Conservation (phyloP, 208 protist species). For the Phytomonas francai region DNA sequence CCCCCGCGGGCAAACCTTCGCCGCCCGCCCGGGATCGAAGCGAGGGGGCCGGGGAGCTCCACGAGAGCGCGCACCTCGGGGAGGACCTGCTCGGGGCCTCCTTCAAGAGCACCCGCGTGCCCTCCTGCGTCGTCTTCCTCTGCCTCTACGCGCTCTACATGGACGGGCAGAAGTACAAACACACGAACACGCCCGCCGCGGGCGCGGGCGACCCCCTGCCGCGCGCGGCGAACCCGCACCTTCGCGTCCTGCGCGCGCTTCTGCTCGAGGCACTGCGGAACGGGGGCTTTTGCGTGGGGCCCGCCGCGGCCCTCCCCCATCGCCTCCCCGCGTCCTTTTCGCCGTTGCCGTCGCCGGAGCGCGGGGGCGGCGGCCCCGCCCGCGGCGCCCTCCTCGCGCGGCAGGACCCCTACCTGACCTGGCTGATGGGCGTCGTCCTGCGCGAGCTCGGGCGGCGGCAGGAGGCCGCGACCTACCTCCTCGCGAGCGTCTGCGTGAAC, state of each 20-base stretch:
- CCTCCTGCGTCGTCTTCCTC: conserved; percentile 39
- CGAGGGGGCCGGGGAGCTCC: background rate
- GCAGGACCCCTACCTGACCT: conserved; percentile 72
- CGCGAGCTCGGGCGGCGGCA: conserved; percentile 66
- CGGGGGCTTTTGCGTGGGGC: conserved; percentile 11
- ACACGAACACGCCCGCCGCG: conserved; percentile 15
- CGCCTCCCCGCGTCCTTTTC: too few species aligned
- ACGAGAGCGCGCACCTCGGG: conserved; percentile 7
- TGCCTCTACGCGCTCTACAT: conserved; percentile 75
- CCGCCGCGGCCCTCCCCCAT: background rate
- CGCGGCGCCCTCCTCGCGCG: conserved; percentile 14
- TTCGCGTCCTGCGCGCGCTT: conserved; percentile 49
- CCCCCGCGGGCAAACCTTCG: too few species aligned
- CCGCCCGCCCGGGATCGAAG: background rate
- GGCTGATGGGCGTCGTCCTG: conserved; percentile 78
- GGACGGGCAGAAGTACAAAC: conserved; percentile 60
- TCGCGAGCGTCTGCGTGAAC: conserved; percentile 44
- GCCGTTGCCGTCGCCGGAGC: too few species aligned
- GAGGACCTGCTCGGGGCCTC: conserved; percentile 12
- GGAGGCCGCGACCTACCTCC: conserved; percentile 59
- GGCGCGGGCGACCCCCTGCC: conserved; percentile 22
- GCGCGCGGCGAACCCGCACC: conserved; percentile 52
- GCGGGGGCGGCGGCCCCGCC: background rate
- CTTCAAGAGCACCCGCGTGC: background rate
- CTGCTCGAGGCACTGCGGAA: conserved; percentile 54